phyloP scores from a whole-genome alignment of 2,329 filamentous ascomycete genomes.

The Drechslerella stenobrocha region DNA sequence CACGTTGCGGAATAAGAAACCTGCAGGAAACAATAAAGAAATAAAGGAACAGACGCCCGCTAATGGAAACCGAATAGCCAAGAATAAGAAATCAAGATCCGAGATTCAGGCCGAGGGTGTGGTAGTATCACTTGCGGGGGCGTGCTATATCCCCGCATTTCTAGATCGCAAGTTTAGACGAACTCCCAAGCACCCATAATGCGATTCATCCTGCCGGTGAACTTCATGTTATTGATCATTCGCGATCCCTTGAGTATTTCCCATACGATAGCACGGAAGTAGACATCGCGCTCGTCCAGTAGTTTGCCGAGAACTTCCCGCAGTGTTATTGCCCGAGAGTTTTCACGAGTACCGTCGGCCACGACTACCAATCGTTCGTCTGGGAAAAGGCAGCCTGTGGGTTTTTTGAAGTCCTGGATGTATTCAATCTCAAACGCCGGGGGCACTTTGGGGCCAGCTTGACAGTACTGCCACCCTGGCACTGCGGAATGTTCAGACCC shows the following conservation, averaged over 20 bases:
- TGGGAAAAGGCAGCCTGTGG: slow-evolving; percentile 5
- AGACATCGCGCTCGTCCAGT: slow-evolving; percentile 34
- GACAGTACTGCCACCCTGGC: neutral
- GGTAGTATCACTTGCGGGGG: slow-evolving; percentile 3
- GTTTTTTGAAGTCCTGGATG: neutral
- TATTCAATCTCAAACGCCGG: too few species aligned
- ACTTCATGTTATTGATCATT: slow-evolving; percentile 9
- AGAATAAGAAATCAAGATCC: slow-evolving; percentile 6
- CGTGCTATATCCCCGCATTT: neutral
- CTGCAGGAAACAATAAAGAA: neutral
- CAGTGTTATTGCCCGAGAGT: slow-evolving; percentile 21
- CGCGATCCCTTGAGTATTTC: slow-evolving; percentile 20
- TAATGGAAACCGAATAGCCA: neutral
- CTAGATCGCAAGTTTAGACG: slow-evolving; percentile 4
- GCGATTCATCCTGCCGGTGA: slow-evolving; percentile 26
- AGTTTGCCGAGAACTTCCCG: slow-evolving; percentile 30
- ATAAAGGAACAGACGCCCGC: slow-evolving; percentile 15
- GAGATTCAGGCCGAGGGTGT: slow-evolving; percentile 8
- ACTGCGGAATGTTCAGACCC: neutral
- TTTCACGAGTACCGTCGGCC: neutral
- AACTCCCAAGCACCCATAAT: slow-evolving; percentile 33
- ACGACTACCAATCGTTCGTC: slow-evolving; percentile 20
- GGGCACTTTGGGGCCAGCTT: neutral
- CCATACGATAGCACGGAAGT: slow-evolving; percentile 40
- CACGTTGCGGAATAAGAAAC: slow-evolving; percentile 7